Percentiles rank a stretch among this genome's conserved stretches.
These are phyloP conservation scores for Kluyveromyces aestuarii DNA, from an alignment of 805 yeast species.

Conservation along the genomic window DNA sequence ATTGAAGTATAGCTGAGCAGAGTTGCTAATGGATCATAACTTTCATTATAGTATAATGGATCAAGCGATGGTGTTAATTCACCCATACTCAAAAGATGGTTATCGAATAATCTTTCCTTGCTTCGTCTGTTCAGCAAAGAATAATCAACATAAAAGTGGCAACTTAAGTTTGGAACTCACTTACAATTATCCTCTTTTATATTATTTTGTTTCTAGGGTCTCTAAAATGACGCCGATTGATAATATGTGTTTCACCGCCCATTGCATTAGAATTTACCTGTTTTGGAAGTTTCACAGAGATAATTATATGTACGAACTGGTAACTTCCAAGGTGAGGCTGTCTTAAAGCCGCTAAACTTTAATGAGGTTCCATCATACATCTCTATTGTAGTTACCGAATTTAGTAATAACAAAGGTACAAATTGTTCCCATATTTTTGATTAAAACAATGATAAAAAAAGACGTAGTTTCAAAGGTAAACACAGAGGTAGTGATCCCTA, in stretches of 20 bases:
- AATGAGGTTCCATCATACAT: neutral
- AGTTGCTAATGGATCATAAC: constrained; percentile 19
- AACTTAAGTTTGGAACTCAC: neutral
- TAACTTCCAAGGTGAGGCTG: too few relatives aligned
- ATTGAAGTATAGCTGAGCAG: constrained; percentile 35
- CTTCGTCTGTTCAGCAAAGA: neutral
- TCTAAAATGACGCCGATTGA: too few relatives aligned
- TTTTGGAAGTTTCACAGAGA: neutral
- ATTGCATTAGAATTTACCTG: too few relatives aligned
- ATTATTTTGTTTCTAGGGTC: too few relatives aligned
- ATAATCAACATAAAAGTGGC: neutral
- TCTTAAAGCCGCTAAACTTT: neutral
- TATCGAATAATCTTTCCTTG: neutral
- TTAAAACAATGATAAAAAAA: too few relatives aligned
- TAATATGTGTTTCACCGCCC: too few relatives aligned
- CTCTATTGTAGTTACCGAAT: neutral
- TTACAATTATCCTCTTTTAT: too few relatives aligned
- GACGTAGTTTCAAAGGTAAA: too few relatives aligned
- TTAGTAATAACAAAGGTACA: neutral
- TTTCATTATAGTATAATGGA: constrained; percentile 12
- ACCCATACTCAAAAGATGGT: neutral
- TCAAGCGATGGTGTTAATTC: neutral
- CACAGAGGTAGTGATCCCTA: too few relatives aligned
- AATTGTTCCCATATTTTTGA: neutral
- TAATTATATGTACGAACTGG: too few relatives aligned